Evolutionary conservation across 2,329 filamentous ascomycete species (phyloP).

Genomic region (Trichophyton rubrum): DNA sequence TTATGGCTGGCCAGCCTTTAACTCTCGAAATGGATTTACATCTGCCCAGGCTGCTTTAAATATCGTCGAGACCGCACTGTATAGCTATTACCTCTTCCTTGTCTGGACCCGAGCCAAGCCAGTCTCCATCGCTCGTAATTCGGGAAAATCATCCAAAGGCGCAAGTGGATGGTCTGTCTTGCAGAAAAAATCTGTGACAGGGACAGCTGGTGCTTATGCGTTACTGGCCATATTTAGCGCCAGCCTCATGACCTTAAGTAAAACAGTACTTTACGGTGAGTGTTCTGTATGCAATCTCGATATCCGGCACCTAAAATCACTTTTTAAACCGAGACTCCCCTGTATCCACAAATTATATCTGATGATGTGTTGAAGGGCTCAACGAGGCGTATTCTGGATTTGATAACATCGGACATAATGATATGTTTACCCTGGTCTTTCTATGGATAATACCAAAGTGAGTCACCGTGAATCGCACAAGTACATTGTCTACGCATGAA

Average conservation of each 20-base stretch:
- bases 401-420: conserved; percentile 51
- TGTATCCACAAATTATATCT: neutral
- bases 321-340: neutral
- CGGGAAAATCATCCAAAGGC: conserved; percentile 14
- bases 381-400: conserved; percentile 51
- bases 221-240: conserved; percentile 47
- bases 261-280: conserved; percentile 56
- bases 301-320: neutral
- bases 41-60: conserved; percentile 61
- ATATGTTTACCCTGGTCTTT: conserved; percentile 38
- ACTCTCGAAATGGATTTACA: conserved; percentile 60
- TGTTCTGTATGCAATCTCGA: conserved; percentile 12
- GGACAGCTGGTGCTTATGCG: conserved; percentile 42
- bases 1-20: conserved; percentile 64
- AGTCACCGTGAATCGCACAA: conserved; percentile 20
- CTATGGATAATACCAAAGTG: conserved; percentile 58
- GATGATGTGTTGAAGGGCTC: conserved; percentile 34
- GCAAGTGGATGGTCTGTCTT: neutral
- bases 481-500: neutral
- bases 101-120: conserved; percentile 34
- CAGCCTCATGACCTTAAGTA: conserved; percentile 52
- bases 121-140: neutral
- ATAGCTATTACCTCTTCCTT: conserved; percentile 49
- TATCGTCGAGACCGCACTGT: conserved; percentile 53
- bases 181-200: conserved; percentile 38